Evolutionary conservation across 2,329 filamentous ascomycete genomes (phyloP), one percentile per base, ranked within the genome.

Genomic region (Aureobasidium uvarum): DNA sequence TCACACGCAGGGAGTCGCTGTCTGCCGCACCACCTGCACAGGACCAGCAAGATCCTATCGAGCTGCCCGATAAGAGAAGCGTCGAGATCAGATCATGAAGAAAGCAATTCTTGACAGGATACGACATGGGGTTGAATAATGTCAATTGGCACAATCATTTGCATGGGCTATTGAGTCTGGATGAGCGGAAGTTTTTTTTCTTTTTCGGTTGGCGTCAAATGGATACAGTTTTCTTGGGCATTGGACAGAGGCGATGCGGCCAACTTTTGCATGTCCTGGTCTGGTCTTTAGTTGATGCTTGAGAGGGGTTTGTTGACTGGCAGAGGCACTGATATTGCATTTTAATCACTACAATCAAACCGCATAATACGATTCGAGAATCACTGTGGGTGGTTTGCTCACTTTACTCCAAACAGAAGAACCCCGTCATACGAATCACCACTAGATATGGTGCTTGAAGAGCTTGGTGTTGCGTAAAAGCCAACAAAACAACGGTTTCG

Each of bases 1-100:
- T 95, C 83, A 86, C 89, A 69, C 85, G 80, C 36, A 79, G 79
- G 64, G 63, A 69, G 60, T 63, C 60, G 18, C 25, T 63, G 46
- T 31, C 46, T 54, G n/a, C 60, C 25, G 52, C 36, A 25, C 59
- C 11, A 16, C 36, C 66, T 78, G 67, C 75, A 70, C 51, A 79
- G 78, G 71, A 7, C 18, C 50, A 64, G 51, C 63, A 65, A 23
- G 52, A 43, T 1, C 31, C 63, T 5, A 43, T 51, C 33, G 63
- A 65, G 52, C 33, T 65, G 33, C 63, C 63, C 25, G 51, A 58
- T 13, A 65, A 65, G 63, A 65, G 63, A 51, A 65, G 63, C 36
- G 36, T 65, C 23, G 63, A 65, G 63, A 43, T 65, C 39, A 36
- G 25, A 11, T 55, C 60, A 36, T 62, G 11, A 62, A 39, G 20